Base-by-base conservation (phyloP, 495 filamentous ascomycete species). In the Aspergillus ostianus region DNA sequence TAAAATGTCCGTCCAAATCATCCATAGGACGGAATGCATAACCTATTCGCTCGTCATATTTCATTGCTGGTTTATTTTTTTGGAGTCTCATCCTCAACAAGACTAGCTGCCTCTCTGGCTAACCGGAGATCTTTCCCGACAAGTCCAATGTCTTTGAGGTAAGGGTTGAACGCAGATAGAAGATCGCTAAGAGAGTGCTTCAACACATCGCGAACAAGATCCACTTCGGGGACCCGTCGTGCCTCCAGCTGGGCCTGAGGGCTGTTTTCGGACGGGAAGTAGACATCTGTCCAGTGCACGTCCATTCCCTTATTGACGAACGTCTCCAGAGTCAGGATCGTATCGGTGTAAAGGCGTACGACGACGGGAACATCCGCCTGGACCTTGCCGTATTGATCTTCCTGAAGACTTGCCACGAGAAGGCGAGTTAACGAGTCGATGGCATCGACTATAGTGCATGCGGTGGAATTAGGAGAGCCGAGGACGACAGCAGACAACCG, bases 301-400 rank as follows among this genome's bases (percentile, higher is more conserved):
- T 80, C 76, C 15, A 94, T 71, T 3, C 73, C 76, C 13, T 65
- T 76, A 36, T 76, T 67, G 20, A 83, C 73, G 66, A 96, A 94
- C 12, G 63, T 68, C 61, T 96, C 87, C n/a, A 97, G 69, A 51
- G 83, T 84, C 23, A 77, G 81, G 59, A 89, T 84, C 0, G 89
- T 85, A 4, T 74, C 65, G 1, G 88, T 90, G 64, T 92, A 87
- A 3, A 84, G 84, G 53, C 85, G 80, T 49, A 98, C 83, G 30
- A 96, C 83, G 8, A 70, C 67, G 6, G 90, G 83, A 2, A 97
- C 84, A 65, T 93, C 87, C 32, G 84, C 80, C 53, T 93, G 86
- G 46, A 96, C 94, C 64, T 89, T 87, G 26, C 94, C 94, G 64
- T 85, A 95, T n/a, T 78, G 78, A 70, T 99, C 94, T 73, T 99